phyloP scores from a whole-genome alignment of 345 rosid genomes.

The Eucalyptus shirleyi region DNA sequence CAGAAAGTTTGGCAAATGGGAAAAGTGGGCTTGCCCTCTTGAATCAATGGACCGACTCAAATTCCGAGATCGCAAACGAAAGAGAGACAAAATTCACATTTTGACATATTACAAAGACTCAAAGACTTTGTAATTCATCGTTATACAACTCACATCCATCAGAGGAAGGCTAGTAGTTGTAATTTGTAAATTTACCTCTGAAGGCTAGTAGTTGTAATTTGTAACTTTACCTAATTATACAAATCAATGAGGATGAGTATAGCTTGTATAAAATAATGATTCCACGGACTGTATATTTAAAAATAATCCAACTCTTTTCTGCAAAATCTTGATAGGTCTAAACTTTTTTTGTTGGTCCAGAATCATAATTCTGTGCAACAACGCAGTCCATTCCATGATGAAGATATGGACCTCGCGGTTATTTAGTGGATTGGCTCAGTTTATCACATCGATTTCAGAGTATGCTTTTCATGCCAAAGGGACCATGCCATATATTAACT shows the following conservation, averaged over 20 bases:
- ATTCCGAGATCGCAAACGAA: too few species aligned
- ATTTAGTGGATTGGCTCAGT: background rate
- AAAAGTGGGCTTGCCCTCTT: too few species aligned
- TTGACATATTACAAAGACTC: background rate
- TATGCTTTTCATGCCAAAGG: background rate
- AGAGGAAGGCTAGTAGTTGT: background rate
- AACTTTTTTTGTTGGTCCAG: background rate
- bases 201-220: too few species aligned
- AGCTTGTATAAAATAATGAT: background rate
- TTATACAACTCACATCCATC: background rate
- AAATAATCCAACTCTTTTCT: background rate
- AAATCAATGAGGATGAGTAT: background rate
- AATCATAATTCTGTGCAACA: background rate
- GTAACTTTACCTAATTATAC: background rate
- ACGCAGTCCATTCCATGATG: background rate
- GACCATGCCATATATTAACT: background rate
- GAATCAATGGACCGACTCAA: too few species aligned
- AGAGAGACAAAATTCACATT: background rate
- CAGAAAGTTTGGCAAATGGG: too few species aligned
- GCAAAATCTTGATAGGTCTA: background rate
- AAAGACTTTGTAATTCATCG: background rate
- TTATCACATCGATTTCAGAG: background rate
- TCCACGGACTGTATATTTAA: background rate
- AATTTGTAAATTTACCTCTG: background rate
- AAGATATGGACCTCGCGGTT: background rate